These are phyloP conservation scores for Scortechinia acanthostroma DNA, from an alignment of 2,329 filamentous ascomycete species.

Conservation along the genomic window DNA sequence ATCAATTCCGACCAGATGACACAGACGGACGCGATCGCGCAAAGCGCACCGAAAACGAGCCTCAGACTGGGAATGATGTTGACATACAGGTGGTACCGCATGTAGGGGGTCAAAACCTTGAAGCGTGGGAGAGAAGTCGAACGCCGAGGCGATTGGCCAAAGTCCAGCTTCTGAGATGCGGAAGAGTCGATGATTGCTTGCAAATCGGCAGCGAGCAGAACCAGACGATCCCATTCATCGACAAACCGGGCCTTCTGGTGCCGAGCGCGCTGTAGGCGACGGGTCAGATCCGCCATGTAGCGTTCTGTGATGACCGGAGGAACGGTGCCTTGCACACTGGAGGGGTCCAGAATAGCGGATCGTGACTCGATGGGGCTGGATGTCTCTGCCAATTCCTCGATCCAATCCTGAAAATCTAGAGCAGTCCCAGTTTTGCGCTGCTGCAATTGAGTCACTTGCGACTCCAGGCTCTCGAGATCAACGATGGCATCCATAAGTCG, in stretches of 20 bases:
- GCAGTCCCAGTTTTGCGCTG: slow-evolving; percentile 75
- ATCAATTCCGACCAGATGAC: slow-evolving; percentile 92
- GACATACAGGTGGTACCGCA: slow-evolving; percentile 72
- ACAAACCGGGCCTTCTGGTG: slow-evolving; percentile 78
- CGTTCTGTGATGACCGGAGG: slow-evolving; percentile 86
- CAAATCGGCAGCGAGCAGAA: slow-evolving; percentile 66
- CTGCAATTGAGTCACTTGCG: slow-evolving; percentile 72
- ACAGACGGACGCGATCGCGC: slow-evolving; percentile 70
- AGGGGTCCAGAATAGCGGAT: slow-evolving; percentile 26
- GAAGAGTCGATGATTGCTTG: slow-evolving; percentile 80
- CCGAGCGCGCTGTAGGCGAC: slow-evolving; percentile 72
- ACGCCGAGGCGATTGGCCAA: slow-evolving; percentile 44
- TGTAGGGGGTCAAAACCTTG: slow-evolving; percentile 69
- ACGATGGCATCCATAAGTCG: slow-evolving; percentile 78
- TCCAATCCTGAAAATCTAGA: slow-evolving; percentile 79
- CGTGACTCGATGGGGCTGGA: slow-evolving; percentile 61
- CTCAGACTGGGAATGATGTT: slow-evolving; percentile 65
- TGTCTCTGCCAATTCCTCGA: slow-evolving; percentile 82
- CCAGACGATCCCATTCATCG: slow-evolving; percentile 76
- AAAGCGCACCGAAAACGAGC: slow-evolving; percentile 56
- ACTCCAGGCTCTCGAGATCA: slow-evolving; percentile 73
- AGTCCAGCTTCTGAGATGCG: slow-evolving; percentile 73
- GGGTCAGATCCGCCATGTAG: slow-evolving; percentile 83
- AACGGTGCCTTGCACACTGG: slow-evolving; percentile 37
- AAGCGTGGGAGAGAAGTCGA: slow-evolving; percentile 43